A percentile compares a stretch with the other conserved stretches of the same genome.
These are phyloP conservation scores for Penicillium cinerascens DNA, from an alignment of 495 filamentous ascomycete species.

Conservation along the genomic window DNA sequence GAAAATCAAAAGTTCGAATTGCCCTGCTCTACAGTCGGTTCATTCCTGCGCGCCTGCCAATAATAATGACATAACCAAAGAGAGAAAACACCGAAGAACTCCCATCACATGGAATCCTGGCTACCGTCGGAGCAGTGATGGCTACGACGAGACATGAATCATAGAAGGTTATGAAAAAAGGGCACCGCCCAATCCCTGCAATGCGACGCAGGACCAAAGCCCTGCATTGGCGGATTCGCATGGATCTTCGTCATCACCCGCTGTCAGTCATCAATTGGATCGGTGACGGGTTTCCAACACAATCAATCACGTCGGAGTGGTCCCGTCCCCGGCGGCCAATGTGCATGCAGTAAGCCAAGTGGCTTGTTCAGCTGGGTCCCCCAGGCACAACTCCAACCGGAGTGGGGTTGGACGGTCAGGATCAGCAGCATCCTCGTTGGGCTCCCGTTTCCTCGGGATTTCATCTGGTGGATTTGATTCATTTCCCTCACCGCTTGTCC, in stretches of 20 bases:
- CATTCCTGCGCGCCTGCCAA: background rate
- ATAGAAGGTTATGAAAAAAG: background rate
- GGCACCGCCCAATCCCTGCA: background rate
- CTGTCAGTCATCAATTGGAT: conserved; percentile 20
- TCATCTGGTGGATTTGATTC: conserved; percentile 15
- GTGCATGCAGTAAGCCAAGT: conserved; percentile 19
- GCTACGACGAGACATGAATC: background rate
- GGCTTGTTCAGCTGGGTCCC: conserved; percentile 17
- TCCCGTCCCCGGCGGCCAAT: conserved; percentile 9
- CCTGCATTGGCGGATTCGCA: conserved; percentile 22
- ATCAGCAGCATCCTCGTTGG: conserved; percentile 28
- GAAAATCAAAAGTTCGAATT: conserved; percentile 6
- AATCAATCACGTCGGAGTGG: conserved; percentile 3
- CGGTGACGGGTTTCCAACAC: conserved; percentile 11
- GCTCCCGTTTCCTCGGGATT: conserved; percentile 24
- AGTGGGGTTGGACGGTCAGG: conserved; percentile 21
- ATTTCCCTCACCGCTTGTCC: conserved; percentile 27
- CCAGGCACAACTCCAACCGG: background rate
- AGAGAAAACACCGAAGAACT: background rate
- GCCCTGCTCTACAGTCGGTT: background rate
- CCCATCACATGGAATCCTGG: too few relatives aligned
- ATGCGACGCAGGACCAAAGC: conserved; percentile 8
- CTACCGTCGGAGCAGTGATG: background rate
- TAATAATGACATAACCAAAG: conserved; percentile 5
- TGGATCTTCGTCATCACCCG: conserved; percentile 21